A percentile compares a stretch with the other conserved stretches of the same genome.
These are phyloP conservation scores for Leccinum huronense DNA, from an alignment of 1,284 basidiomycete species.

Conservation along the genomic window DNA sequence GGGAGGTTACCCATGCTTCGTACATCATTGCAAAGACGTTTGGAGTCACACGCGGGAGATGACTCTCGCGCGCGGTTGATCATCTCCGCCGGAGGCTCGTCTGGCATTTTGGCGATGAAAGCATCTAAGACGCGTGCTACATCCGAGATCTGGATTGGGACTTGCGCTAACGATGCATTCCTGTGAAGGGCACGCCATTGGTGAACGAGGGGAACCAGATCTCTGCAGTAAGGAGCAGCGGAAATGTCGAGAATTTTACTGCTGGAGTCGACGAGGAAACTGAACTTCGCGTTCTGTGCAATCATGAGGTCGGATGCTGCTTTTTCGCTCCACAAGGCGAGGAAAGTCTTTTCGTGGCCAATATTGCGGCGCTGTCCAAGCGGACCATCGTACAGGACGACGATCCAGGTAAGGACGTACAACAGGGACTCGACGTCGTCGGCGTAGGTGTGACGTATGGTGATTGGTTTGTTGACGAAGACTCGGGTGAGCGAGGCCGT, in stretches of 20 bases:
- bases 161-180: background rate
- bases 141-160: background rate
- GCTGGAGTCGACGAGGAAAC: background rate
- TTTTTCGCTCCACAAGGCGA: background rate
- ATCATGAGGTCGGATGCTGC: background rate
- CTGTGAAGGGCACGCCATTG: background rate
- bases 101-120: background rate
- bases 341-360: background rate
- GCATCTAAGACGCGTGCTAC: background rate
- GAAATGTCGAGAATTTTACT: background rate
- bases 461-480: background rate
- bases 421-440: background rate
- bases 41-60: background rate
- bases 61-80: too few relatives aligned
- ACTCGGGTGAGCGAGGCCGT: background rate
- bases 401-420: background rate
- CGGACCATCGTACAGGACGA: background rate
- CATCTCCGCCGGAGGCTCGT: too few relatives aligned
- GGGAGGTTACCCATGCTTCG: background rate
- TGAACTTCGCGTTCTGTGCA: background rate
- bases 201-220: background rate
- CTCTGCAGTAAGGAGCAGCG: background rate
- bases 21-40: background rate
- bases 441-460: background rate
- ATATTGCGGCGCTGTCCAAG: background rate